Percentiles rank a stretch among this genome's conserved stretches.
phyloP scores from a whole-genome alignment of 1,284 basidiomycete species.

The Cystobasidiaceae sp. region DNA sequence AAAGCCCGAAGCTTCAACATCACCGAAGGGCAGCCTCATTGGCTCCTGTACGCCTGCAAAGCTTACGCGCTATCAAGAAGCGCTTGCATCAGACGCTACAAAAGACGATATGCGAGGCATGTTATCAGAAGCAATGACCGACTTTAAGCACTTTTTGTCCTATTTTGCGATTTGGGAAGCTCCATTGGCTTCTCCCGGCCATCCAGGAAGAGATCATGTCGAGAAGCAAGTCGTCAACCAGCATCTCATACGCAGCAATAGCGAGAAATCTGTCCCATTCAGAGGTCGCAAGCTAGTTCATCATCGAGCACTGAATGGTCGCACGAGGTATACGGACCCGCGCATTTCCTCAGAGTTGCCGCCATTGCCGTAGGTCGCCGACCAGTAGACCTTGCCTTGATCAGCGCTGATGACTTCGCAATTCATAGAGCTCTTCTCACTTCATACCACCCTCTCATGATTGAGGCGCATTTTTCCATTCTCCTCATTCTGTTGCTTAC shows the following conservation, averaged over 20 bases:
- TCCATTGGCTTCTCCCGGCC: constrained; percentile 38
- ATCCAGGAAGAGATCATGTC: not conserved
- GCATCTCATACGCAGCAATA: constrained; percentile 11
- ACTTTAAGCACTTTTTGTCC: constrained; percentile 69
- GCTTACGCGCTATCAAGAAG: constrained; percentile 57
- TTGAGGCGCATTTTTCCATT: constrained; percentile 72
- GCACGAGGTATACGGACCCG: constrained; percentile 30
- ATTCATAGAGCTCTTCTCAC: constrained; percentile 54
- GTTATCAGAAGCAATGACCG: constrained; percentile 65
- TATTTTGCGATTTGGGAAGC: constrained; percentile 67
- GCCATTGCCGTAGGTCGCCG: not conserved
- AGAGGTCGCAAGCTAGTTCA: constrained; percentile 15
- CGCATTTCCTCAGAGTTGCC: not conserved
- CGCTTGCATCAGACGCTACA: constrained; percentile 55
- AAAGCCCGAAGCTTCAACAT: not conserved
- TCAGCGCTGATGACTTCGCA: no score
- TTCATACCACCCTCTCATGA: constrained; percentile 75
- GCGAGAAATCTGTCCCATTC: constrained; percentile 15
- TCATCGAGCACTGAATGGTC: constrained; percentile 48
- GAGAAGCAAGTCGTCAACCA: constrained; percentile 27
- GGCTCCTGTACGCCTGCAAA: constrained; percentile 48
- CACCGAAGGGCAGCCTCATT: constrained; percentile 53
- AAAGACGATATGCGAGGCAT: constrained; percentile 57
- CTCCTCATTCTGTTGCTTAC: constrained; percentile 66
- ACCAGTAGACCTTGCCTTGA: not conserved